Evolutionary conservation across 2,329 filamentous ascomycete species (phyloP).

Genomic region (Hypoxylon sp.): DNA sequence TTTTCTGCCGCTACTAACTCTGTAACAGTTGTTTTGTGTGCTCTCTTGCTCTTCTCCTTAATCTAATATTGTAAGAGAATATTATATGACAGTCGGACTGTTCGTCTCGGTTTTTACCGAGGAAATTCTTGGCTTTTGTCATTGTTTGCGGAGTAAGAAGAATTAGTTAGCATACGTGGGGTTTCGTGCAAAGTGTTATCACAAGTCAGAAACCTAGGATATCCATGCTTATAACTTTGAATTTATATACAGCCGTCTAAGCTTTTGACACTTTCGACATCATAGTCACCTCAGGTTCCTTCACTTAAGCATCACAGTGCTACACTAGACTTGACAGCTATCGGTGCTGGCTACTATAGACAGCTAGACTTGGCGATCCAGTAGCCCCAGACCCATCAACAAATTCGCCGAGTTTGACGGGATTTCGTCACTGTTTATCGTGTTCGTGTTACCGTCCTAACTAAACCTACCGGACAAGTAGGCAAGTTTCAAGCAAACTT

Average conservation of each 20-base stretch:
- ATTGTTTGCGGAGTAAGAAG: constrained; percentile 22
- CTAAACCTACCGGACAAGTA: constrained; percentile 16
- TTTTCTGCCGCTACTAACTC: constrained; percentile 2
- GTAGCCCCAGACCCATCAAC: constrained; percentile 14
- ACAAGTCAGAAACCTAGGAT: constrained; percentile 6
- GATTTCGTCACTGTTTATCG: constrained; percentile 40
- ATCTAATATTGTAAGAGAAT: constrained; percentile 7
- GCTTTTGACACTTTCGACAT: constrained; percentile 37
- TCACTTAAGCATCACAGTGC: constrained; percentile 44
- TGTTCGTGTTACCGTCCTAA: constrained; percentile 34
- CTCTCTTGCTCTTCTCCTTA: neutral
- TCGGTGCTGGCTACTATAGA: constrained; percentile 40
- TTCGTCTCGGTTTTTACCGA: constrained; percentile 28
- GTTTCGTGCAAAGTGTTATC: neutral
- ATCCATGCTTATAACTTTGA: constrained; percentile 34
- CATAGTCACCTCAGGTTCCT: constrained; percentile 33
- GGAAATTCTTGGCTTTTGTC: constrained; percentile 43
- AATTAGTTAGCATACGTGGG: constrained; percentile 8
- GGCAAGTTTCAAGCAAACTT: constrained; percentile 37
- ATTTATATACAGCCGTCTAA: constrained; percentile 20
- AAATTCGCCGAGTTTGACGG: constrained; percentile 36
- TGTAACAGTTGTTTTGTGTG: constrained; percentile 2
- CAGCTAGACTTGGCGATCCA: constrained; percentile 24
- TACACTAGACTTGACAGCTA: constrained; percentile 40
- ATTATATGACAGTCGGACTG: constrained; percentile 1